A percentile compares a stretch with the other conserved stretches of the same genome.
Evolutionary conservation across 73 alveolate species (phyloP).

Genomic region (Symbiodinium pilosum): DNA sequence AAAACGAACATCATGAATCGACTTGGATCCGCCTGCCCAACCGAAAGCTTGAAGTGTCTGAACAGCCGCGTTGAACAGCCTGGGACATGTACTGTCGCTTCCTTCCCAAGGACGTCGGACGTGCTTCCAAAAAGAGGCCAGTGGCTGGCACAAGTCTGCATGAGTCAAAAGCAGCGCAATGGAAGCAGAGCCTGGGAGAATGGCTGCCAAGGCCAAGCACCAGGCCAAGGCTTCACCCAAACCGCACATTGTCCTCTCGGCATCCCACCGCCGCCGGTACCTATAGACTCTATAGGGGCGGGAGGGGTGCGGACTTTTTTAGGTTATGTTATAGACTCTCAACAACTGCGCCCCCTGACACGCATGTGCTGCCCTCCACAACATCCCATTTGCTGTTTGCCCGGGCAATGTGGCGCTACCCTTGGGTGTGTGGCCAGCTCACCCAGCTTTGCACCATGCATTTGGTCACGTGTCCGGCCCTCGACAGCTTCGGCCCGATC

Average conservation of each 20-base stretch:
- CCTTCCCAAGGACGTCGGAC: constrained; percentile 22
- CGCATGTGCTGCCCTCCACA: constrained; percentile 44
- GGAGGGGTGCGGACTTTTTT: too few species aligned
- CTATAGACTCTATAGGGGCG: too few species aligned
- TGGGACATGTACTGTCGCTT: constrained; percentile 3
- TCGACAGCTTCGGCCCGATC: too few species aligned
- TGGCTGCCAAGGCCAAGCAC: constrained; percentile 87
- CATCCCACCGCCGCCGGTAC: constrained; percentile 84
- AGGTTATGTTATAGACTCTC: too few species aligned
- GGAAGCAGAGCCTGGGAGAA: constrained; percentile 45
- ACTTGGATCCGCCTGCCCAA: constrained; percentile 81
- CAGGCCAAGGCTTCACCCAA: constrained; percentile 58
- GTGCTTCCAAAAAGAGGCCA: constrained; percentile 54
- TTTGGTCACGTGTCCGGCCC: too few species aligned
- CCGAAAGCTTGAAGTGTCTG: constrained; percentile 91
- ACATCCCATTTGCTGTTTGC: constrained; percentile 66
- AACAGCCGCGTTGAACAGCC: constrained; percentile 87
- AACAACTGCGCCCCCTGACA: constrained; percentile 45
- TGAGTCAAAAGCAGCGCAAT: constrained; percentile 49
- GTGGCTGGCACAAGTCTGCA: constrained; percentile 2
- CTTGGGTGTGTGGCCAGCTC: not conserved
- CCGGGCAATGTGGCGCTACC: not conserved
- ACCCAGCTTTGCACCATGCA: not conserved
- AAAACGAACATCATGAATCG: constrained; percentile 40
- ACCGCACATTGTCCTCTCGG: constrained; percentile 20